Conservation (phyloP, 2,329 filamentous ascomycete genomes). For the Dryadomyces sulphureus region DNA sequence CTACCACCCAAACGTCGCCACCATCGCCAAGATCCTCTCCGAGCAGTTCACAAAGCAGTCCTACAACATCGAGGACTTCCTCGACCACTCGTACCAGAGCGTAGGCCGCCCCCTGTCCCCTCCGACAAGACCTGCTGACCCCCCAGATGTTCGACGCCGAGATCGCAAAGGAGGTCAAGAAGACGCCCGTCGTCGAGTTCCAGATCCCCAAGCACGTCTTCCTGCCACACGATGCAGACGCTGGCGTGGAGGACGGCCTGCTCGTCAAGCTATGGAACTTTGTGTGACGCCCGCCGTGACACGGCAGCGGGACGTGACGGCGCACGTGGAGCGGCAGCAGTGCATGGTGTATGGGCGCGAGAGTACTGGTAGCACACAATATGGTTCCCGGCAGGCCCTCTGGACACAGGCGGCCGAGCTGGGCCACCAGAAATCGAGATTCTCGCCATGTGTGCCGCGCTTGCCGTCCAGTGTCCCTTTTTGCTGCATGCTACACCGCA, state of each 20-base stretch:
- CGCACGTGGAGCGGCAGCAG: not conserved
- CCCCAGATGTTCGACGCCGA: constrained; percentile 62
- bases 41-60: constrained; percentile 95
- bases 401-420: too few species aligned
- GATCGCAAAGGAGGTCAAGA: constrained; percentile 69
- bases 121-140: constrained; percentile 20
- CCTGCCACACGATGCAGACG: constrained; percentile 31
- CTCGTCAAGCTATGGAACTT: constrained; percentile 50
- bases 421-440: too few species aligned
- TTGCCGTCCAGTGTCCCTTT: too few species aligned
- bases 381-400: too few species aligned
- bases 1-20: constrained; percentile 93
- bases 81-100: constrained; percentile 82
- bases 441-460: too few species aligned
- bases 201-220: constrained; percentile 85
- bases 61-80: constrained; percentile 93
- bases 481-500: too few species aligned
- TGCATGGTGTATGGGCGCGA: too few species aligned
- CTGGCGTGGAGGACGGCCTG: constrained; percentile 35
- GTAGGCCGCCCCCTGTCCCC: constrained; percentile 30
- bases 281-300: constrained; percentile 9
- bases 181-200: constrained; percentile 78
- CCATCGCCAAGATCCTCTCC: constrained; percentile 81
- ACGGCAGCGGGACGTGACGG: constrained; percentile 1
- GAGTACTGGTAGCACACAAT: too few species aligned